These are phyloP conservation scores for Candida sojae DNA, from an alignment of 1,139 yeast genomes.

Conservation along the genomic window DNA sequence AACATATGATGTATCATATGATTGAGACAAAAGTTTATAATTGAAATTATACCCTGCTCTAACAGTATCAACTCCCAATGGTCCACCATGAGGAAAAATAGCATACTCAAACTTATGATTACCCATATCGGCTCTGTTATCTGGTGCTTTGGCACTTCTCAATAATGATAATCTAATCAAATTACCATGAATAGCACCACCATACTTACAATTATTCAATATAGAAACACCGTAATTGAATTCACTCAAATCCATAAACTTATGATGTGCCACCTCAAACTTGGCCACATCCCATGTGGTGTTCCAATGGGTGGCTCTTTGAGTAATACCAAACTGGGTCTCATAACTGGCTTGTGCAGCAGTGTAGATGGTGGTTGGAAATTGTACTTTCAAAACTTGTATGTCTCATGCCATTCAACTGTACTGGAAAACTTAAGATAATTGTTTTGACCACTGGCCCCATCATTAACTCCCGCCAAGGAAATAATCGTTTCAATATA, in stretches of 20 bases:
- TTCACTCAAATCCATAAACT: conserved; percentile 90
- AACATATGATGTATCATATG: conserved; percentile 20
- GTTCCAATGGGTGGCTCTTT: conserved; percentile 90
- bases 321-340: conserved; percentile 89
- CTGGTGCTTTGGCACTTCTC: conserved; percentile 90
- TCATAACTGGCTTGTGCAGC: conserved; percentile 80
- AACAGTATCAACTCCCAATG: conserved; percentile 63
- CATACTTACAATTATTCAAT: conserved; percentile 84
- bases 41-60: conserved; percentile 80
- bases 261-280: conserved; percentile 94
- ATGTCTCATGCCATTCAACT: conserved; percentile 86
- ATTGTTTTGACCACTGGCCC: conserved; percentile 41
- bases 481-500: conserved; percentile 71
- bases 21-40: conserved; percentile 39
- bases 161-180: conserved; percentile 78
- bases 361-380: conserved; percentile 79
- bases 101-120: conserved; percentile 82
- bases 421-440: conserved; percentile 57
- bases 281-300: conserved; percentile 96
- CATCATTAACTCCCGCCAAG: conserved; percentile 52
- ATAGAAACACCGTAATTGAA: conserved; percentile 85
- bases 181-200: conserved; percentile 90
- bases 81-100: conserved; percentile 75
- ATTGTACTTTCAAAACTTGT: conserved; percentile 92
- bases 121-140: conserved; percentile 93